Evolutionary conservation across 352 stramenopile genomes (phyloP).

Genomic region (Peronospora destructor): DNA sequence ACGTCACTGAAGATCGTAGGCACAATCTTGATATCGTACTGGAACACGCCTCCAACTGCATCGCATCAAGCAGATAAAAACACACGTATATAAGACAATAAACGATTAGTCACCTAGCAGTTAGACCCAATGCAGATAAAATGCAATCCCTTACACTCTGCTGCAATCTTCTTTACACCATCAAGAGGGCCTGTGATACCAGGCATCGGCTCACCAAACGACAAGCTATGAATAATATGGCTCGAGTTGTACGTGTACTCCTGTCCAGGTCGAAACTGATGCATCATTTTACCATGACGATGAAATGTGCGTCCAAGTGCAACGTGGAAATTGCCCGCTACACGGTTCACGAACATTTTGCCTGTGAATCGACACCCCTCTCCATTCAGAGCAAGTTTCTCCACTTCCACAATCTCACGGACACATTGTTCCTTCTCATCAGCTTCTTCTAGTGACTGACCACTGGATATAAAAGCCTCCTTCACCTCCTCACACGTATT

Average conservation of each 20-base stretch:
- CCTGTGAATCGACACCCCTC: slow-evolving; percentile 75
- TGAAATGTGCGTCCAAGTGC: slow-evolving; percentile 77
- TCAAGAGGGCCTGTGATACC: slow-evolving; percentile 44
- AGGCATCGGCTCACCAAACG: slow-evolving; percentile 54
- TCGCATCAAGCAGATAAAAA: not conserved
- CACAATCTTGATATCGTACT: slow-evolving; percentile 87
- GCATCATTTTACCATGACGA: slow-evolving; percentile 64
- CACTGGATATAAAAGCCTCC: slow-evolving; percentile 71
- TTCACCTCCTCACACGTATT: slow-evolving; percentile 83
- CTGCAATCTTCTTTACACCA: slow-evolving; percentile 42
- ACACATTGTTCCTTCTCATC: slow-evolving; percentile 76
- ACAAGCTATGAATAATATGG: slow-evolving; percentile 72
- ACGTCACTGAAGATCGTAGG: slow-evolving; percentile 82
- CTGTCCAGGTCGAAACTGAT: slow-evolving; percentile 77
- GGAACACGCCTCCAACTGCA: slow-evolving; percentile 67
- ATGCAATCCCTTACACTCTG: slow-evolving; percentile 27
- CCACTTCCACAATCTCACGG: slow-evolving; percentile 53
- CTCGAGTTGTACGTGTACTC: slow-evolving; percentile 76
- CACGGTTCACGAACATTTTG: slow-evolving; percentile 81
- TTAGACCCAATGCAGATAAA: not conserved
- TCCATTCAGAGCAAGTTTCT: slow-evolving; percentile 65
- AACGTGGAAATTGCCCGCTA: slow-evolving; percentile 83
- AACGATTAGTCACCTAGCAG: not conserved
- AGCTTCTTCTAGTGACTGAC: slow-evolving; percentile 66
- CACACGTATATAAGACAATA: slow-evolving; percentile 5